Conservation (phyloP, 1,284 basidiomycete species). For the Calocybe gambosa region DNA sequence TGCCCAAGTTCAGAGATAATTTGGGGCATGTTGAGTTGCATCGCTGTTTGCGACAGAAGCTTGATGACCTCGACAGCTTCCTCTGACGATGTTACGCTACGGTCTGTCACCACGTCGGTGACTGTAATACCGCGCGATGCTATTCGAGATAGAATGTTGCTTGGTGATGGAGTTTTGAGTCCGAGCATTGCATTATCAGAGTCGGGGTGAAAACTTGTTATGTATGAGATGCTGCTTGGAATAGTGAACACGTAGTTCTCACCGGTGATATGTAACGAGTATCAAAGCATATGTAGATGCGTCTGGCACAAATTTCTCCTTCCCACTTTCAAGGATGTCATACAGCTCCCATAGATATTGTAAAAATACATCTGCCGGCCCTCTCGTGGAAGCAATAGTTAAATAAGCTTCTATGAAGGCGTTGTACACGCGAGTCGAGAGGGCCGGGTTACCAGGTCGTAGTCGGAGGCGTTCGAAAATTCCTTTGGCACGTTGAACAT, state of each 20-base stretch:
- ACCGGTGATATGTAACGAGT: slow-evolving; percentile 54
- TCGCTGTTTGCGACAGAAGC: slow-evolving; percentile 52
- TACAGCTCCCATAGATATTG: slow-evolving; percentile 56
- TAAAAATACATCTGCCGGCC: slow-evolving; percentile 46
- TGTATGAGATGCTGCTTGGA: not conserved
- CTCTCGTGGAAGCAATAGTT: slow-evolving; percentile 46
- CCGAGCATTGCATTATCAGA: slow-evolving; percentile 20
- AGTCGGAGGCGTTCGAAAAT: slow-evolving; percentile 59
- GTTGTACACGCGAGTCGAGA: slow-evolving; percentile 45
- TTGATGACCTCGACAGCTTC: slow-evolving; percentile 52
- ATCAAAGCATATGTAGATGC: slow-evolving; percentile 62
- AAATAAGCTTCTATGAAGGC: slow-evolving; percentile 59
- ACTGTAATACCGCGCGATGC: slow-evolving; percentile 45
- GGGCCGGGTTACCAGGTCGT: slow-evolving; percentile 38
- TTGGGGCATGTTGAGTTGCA: slow-evolving; percentile 43
- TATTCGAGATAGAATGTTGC: slow-evolving; percentile 41
- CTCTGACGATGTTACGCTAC: slow-evolving; percentile 46
- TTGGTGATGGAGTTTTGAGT: slow-evolving; percentile 21
- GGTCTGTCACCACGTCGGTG: slow-evolving; percentile 51
- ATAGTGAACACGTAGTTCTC: slow-evolving; percentile 13
- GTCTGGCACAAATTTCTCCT: slow-evolving; percentile 46
- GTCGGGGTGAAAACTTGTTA: slow-evolving; percentile 34
- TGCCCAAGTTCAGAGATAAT: slow-evolving; percentile 55
- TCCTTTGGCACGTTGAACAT: slow-evolving; percentile 63
- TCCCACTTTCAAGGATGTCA: slow-evolving; percentile 44